Conservation (phyloP, 805 yeast genomes). For the Saccharomycopsis javanensis region DNA sequence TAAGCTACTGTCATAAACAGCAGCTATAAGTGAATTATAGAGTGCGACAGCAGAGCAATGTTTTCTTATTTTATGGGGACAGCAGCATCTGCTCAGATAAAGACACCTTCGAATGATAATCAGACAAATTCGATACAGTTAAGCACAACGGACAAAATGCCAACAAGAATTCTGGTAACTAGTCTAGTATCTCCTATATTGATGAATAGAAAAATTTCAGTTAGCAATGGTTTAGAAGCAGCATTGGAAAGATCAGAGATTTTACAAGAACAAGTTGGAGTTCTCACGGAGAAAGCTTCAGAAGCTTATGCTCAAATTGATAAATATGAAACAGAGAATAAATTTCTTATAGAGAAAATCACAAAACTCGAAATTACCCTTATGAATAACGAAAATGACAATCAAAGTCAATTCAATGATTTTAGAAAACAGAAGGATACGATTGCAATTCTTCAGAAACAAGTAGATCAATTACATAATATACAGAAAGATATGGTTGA, state of each 20-base stretch:
- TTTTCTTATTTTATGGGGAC: constrained; percentile 6
- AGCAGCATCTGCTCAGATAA: not conserved
- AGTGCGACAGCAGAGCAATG: not conserved
- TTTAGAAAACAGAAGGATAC: not conserved
- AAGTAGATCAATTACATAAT: not conserved
- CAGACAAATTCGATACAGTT: not conserved
- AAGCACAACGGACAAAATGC: not conserved
- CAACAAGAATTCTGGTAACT: not conserved
- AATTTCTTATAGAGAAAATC: constrained; percentile 13
- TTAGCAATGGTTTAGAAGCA: constrained; percentile 12
- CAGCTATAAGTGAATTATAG: not conserved
- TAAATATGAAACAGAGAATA: constrained; percentile 14
- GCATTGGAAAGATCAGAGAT: constrained; percentile 19
- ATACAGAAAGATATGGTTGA: not conserved
- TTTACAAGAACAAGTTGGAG: constrained; percentile 18
- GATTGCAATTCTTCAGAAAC: not conserved
- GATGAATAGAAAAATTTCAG: constrained; percentile 1
- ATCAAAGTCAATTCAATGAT: not conserved
- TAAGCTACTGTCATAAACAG: not conserved
- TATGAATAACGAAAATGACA: constrained; percentile 6
- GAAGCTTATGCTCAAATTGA: constrained; percentile 19
- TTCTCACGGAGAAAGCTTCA: constrained; percentile 18
- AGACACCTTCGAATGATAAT: not conserved
- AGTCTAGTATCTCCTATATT: not conserved
- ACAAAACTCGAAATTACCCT: constrained; percentile 11